Conservation (phyloP, 345 rosid species). For the Pugionium dolabratum region DNA sequence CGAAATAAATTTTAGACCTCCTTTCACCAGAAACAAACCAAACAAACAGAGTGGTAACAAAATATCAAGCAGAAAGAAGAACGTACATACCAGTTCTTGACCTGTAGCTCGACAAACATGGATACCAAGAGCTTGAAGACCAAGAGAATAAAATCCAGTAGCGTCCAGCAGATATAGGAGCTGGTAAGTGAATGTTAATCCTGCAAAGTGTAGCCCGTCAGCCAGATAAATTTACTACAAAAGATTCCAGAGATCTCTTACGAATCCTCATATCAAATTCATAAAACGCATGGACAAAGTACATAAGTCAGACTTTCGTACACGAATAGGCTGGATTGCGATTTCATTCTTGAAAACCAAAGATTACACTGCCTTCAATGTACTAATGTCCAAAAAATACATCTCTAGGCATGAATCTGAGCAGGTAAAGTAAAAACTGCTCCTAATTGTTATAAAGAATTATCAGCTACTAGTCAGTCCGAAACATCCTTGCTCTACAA, state of each 20-base stretch:
- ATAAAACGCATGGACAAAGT: not conserved
- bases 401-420: conserved; percentile 16
- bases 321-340: not conserved
- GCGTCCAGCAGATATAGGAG: conserved; percentile 93
- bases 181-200: conserved; percentile 86
- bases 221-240: conserved; percentile 31
- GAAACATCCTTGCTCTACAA: not conserved
- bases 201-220: conserved; percentile 48
- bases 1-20: not conserved
- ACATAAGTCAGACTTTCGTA: not conserved
- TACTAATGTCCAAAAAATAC: not conserved
- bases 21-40: not conserved
- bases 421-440: conserved; percentile 11
- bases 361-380: not conserved
- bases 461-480: conserved; percentile 21
- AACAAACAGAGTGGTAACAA: conserved; percentile 4
- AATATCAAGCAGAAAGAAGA: conserved; percentile 13
- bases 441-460: conserved; percentile 5
- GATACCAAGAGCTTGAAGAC: conserved; percentile 86
- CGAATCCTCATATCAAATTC: conserved; percentile 8
- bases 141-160: conserved; percentile 89
- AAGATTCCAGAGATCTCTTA: conserved; percentile 8
- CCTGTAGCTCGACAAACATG: conserved; percentile 99
- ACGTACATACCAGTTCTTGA: conserved; percentile 81
- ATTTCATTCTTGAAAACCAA: conserved; percentile 1